A percentile compares a stretch with the other conserved stretches of the same genome.
Conservation (phyloP, 768 basidiomycete species). For the Boletus rubroflammeus region DNA sequence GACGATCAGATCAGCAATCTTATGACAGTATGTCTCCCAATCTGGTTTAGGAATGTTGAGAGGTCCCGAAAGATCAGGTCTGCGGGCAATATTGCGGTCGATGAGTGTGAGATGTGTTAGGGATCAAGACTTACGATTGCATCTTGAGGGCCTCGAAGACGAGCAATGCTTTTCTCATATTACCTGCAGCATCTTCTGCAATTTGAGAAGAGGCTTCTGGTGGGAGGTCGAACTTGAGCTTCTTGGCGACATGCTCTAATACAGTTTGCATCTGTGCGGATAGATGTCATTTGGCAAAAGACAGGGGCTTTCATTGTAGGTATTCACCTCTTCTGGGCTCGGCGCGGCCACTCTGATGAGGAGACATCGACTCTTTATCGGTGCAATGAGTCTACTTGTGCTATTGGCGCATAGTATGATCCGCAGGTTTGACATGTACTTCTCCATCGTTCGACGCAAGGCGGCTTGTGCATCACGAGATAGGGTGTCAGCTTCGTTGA, state of each 20-base stretch:
- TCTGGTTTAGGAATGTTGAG: conserved; percentile 93
- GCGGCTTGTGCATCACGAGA: conserved; percentile 97
- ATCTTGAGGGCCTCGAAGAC: conserved; percentile 95
- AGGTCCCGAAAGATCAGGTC: conserved; percentile 78
- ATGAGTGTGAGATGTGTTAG: neutral
- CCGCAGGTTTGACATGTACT: conserved; percentile 97
- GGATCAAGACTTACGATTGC: conserved; percentile 70
- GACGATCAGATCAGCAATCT: conserved; percentile 87
- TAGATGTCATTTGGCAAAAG: neutral
- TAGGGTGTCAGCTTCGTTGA: conserved; percentile 95
- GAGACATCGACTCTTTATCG: conserved; percentile 93
- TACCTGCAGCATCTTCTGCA: conserved; percentile 77
- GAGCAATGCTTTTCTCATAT: conserved; percentile 91
- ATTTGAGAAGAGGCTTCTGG: conserved; percentile 72
- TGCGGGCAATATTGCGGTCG: conserved; percentile 27
- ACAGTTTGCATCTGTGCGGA: conserved; percentile 70
- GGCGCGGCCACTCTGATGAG: conserved; percentile 93
- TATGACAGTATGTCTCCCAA: conserved; percentile 96
- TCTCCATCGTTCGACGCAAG: conserved; percentile 96
- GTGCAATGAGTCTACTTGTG: conserved; percentile 92
- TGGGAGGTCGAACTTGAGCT: conserved; percentile 80
- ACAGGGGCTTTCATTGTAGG: neutral
- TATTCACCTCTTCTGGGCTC: conserved; percentile 62
- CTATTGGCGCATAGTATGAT: conserved; percentile 96
- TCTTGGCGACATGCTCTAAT: conserved; percentile 72